phyloP scores from a whole-genome alignment of 768 basidiomycete genomes.

The Pisolithus microcarpus region DNA sequence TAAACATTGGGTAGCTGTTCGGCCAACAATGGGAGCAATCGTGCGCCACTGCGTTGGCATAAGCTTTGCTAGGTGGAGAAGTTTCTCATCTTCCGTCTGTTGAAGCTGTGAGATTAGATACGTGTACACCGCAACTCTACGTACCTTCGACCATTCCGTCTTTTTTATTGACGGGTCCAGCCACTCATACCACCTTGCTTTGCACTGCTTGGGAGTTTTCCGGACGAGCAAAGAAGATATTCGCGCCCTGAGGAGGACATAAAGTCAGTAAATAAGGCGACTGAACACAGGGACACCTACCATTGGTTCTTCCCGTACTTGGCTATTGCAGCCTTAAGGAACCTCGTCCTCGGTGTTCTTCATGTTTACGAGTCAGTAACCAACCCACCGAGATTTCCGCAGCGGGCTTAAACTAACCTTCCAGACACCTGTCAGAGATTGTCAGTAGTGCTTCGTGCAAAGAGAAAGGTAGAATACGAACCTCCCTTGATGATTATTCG shows the following conservation, averaged over 20 bases:
- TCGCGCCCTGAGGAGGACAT: slow-evolving; percentile 61
- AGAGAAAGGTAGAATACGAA: slow-evolving; percentile 22
- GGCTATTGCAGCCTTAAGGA: slow-evolving; percentile 95
- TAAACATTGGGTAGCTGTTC: slow-evolving; percentile 95
- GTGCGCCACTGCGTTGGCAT: slow-evolving; percentile 99
- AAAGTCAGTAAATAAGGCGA: not conserved
- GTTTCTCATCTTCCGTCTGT: slow-evolving; percentile 96
- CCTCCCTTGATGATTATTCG: slow-evolving; percentile 91
- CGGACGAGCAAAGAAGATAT: slow-evolving; percentile 96
- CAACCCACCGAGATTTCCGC: not conserved
- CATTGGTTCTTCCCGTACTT: slow-evolving; percentile 98
- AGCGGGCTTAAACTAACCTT: slow-evolving; percentile 45
- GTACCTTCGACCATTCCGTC: slow-evolving; percentile 97
- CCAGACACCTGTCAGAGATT: slow-evolving; percentile 56
- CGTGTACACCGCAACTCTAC: slow-evolving; percentile 10
- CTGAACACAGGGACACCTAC: slow-evolving; percentile 31
- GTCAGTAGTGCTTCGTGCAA: slow-evolving; percentile 1
- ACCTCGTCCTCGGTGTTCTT: slow-evolving; percentile 98
- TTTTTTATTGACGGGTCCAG: slow-evolving; percentile 99
- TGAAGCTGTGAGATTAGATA: not conserved
- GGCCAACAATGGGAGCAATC: slow-evolving; percentile 95
- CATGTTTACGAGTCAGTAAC: slow-evolving; percentile 8
- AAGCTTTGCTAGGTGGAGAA: slow-evolving; percentile 92
- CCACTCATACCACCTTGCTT: slow-evolving; percentile 99
- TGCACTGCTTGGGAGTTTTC: slow-evolving; percentile 99